Base-by-base conservation (phyloP, 2,329 filamentous ascomycete genomes). In the Sclerotiophoma versabilis region DNA sequence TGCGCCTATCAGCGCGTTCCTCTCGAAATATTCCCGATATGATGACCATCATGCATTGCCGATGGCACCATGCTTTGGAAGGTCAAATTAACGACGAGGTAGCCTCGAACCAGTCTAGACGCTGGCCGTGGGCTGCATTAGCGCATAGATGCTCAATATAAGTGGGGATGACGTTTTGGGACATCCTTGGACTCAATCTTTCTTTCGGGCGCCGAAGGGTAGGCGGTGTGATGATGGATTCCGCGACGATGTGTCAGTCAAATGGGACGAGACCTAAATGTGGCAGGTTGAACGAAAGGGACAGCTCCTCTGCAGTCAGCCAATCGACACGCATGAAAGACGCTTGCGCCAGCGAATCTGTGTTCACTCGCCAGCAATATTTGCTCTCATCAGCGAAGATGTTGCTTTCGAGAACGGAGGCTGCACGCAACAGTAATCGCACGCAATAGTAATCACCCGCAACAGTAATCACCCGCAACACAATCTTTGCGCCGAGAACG, bases 1-100 rank as follows among this genome's bases (percentile, higher is more conserved):
- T 65, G 27, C 50, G 50, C 57, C 61, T 61, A 55, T 57, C 60
- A 55, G 49, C 38, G 38, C 48, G 41, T 47, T 37, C 30, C 32
- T 29, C 44, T 29, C 44, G 27, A 58, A 54, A 52, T 56, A 58
- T 52, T 49, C 51, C 58, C 59, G 48, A 58, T 45, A 60, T 58
- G 57, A 58, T 62, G 49, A 60, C 51, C 57, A 59, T 53, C 54
- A 53, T 56, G 60, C 55, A 22, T 58, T 57, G 60, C 50, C 52
- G 53, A 58, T 52, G 27, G 14, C 32, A 32, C 62, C 48, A 62
- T 59, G 14, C 62, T 36, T 34, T 15, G 17, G 27, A 32, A 3
- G 10, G 44, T 44, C 27, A 58, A 50, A 47, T n/a, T 27, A 17
- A 20, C 23, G 25, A 33, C 12, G 7, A 19, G 43, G 43, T 47